phyloP scores from a whole-genome alignment of 768 basidiomycete genomes.

The Boletus eberwhitei region DNA sequence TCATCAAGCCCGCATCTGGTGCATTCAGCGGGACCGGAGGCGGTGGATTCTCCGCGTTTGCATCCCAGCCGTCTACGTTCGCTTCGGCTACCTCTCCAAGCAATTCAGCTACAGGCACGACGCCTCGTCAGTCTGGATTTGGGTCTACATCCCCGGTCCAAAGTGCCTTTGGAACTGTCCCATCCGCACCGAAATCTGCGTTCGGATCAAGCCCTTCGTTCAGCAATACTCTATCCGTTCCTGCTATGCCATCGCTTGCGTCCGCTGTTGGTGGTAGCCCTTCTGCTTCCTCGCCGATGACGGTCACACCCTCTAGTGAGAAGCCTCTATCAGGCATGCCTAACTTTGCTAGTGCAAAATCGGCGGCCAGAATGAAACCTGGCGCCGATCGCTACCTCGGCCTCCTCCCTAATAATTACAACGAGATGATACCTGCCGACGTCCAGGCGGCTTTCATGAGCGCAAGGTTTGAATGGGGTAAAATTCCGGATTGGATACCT shows the following conservation, averaged over 20 bases:
- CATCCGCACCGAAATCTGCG: slow-evolving; percentile 16
- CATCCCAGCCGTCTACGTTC: slow-evolving; percentile 46
- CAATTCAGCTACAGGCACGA: slow-evolving; percentile 1
- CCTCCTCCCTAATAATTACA: slow-evolving; percentile 58
- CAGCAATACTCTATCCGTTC: slow-evolving; percentile 18
- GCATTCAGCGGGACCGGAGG: slow-evolving; percentile 46
- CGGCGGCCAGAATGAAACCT: slow-evolving; percentile 36
- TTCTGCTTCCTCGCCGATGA: slow-evolving; percentile 29
- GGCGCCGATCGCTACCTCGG: slow-evolving; percentile 54
- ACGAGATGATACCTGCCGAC: slow-evolving; percentile 47
- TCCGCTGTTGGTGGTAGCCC: slow-evolving; percentile 22
- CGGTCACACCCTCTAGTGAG: slow-evolving; percentile 17
- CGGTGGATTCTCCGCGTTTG: slow-evolving; percentile 51
- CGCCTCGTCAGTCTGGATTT: slow-evolving; percentile 21
- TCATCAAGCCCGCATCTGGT: slow-evolving; percentile 51
- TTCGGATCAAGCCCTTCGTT: slow-evolving; percentile 15
- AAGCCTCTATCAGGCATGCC: slow-evolving; percentile 25
- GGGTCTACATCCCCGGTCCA: slow-evolving; percentile 14
- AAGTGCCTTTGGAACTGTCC: slow-evolving; percentile 16
- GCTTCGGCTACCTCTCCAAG: slow-evolving; percentile 13
- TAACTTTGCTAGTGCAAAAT: slow-evolving; percentile 35
- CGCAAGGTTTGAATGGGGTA: slow-evolving; percentile 63
- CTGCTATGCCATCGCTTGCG: slow-evolving; percentile 12
- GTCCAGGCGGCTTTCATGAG: slow-evolving; percentile 53
- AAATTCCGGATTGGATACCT: slow-evolving; percentile 73